Conservation (phyloP, 2,329 filamentous ascomycete genomes). For the Cordyceps pruinosa region DNA sequence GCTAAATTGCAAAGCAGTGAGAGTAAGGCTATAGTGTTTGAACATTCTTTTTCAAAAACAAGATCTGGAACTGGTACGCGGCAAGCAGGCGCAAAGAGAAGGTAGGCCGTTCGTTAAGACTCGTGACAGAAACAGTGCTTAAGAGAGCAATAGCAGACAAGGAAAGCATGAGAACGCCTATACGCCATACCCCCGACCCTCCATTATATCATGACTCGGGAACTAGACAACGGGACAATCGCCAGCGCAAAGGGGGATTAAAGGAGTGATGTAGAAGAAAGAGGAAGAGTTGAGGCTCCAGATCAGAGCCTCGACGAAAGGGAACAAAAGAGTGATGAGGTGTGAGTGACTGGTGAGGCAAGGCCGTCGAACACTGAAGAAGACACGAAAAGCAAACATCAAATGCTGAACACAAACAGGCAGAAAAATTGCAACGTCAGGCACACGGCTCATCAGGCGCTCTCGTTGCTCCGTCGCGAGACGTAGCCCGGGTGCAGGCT, state of each 20-base stretch:
- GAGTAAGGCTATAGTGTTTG: neutral
- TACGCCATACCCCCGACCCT: neutral
- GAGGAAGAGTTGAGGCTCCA: neutral
- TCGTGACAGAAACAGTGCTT: neutral
- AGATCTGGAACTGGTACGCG: neutral
- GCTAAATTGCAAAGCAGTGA: neutral
- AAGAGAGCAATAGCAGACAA: neutral
- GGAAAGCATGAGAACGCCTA: neutral
- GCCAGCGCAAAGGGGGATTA: conserved; percentile 7
- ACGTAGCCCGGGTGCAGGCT: conserved; percentile 28
- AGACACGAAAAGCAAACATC: neutral
- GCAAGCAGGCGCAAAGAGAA: neutral
- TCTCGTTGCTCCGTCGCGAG: conserved; percentile 20
- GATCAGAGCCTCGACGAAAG: neutral
- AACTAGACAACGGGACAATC: neutral
- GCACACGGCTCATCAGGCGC: conserved; percentile 24
- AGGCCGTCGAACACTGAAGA: neutral
- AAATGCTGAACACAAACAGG: neutral
- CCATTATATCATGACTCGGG: neutral
- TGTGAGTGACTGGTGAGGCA: conserved; percentile 1
- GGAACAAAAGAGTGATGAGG: conserved; percentile 2
- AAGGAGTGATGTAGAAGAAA: neutral
- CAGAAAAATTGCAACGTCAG: neutral
- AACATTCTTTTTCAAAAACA: neutral
- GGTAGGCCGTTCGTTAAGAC: neutral